These are phyloP conservation scores for Fabrea salina DNA, from an alignment of 169 alveolate species.

Conservation along the genomic window DNA sequence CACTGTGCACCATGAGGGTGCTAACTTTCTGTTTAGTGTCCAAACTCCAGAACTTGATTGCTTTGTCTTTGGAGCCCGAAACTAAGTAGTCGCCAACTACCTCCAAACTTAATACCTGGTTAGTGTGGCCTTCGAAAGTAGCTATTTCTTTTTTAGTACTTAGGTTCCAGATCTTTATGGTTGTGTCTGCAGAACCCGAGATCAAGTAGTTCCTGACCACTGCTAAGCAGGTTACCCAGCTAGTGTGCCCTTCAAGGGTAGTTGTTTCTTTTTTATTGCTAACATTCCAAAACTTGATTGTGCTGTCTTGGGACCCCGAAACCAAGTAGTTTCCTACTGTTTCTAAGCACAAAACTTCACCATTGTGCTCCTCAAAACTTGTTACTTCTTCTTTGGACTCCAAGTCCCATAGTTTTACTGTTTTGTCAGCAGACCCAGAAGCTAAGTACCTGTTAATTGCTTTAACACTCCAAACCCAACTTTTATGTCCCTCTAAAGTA, in stretches of 20 bases:
- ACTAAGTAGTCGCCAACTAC: background rate
- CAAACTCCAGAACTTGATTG: background rate
- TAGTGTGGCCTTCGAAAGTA: background rate
- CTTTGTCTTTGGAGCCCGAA: conserved; percentile 14
- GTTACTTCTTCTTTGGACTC: background rate
- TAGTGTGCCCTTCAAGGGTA: background rate
- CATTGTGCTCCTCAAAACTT: background rate
- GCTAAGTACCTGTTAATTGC: no score
- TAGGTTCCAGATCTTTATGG: background rate
- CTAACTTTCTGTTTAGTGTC: background rate
- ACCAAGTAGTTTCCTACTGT: background rate
- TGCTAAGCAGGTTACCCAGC: background rate
- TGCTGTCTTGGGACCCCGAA: background rate
- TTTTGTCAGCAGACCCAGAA: background rate
- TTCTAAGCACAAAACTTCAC: background rate
- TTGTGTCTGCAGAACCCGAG: background rate
- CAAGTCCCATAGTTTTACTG: background rate
- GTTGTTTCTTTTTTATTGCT: background rate
- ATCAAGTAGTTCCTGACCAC: background rate
- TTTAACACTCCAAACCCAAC: no score
- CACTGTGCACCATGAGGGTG: background rate
- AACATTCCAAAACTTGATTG: background rate
- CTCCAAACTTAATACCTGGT: background rate
- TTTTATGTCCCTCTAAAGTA: conserved; percentile 9
- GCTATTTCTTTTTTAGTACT: background rate